Evolutionary conservation across 2,329 filamentous ascomycete genomes (phyloP), one percentile per base, ranked within the genome.

Genomic region (Camptophora hylomeconis): DNA sequence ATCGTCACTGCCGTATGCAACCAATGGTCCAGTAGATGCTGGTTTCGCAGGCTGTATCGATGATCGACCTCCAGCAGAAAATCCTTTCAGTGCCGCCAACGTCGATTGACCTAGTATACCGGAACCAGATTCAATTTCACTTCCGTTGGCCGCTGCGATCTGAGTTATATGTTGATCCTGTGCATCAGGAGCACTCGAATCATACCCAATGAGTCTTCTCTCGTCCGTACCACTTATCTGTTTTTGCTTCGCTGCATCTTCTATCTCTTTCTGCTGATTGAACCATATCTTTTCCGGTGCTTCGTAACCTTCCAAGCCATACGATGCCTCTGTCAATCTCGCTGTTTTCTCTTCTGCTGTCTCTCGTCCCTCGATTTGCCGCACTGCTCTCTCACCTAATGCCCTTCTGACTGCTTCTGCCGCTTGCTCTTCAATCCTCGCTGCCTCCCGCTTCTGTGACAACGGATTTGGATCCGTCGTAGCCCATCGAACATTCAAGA

Each of bases 401-500:
- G 89, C 87, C 40, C 80, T 68, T 11, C 89, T 66, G 33, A 98
- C 83, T 2, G 89, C 92, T 47, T 94, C 89, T 0, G 89, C 89
- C 2, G 89, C 89, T 53, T 98, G 89, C 50, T 98, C 89, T 51
- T 98, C 89, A 36, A 98, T 78, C 21, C 78, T 69, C 20, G 79
- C 68, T 3, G 80, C 87, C 56, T 98, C 89, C 36, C 92, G 70
- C 40, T 92, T 92, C 53, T 93, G 83, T 2, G 87, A 84, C 63
- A 89, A 76, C 0, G 89, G 89, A 44, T 98, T 98, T 1, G 89
- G 89, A 50, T 98, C 89, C 5, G 83, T 80, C 0, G 89, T 98
- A 22, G 89, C 89, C 89, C 89, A 98, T 39, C 92, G 70, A 26
- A 98, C 86, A 53, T 98, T 98, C 15, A 98, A 61, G 13, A 94